A percentile compares a stretch with the other conserved stretches of the same genome.
These are phyloP conservation scores for Amanita phalloides DNA, from an alignment of 768 basidiomycete species.

Conservation along the genomic window DNA sequence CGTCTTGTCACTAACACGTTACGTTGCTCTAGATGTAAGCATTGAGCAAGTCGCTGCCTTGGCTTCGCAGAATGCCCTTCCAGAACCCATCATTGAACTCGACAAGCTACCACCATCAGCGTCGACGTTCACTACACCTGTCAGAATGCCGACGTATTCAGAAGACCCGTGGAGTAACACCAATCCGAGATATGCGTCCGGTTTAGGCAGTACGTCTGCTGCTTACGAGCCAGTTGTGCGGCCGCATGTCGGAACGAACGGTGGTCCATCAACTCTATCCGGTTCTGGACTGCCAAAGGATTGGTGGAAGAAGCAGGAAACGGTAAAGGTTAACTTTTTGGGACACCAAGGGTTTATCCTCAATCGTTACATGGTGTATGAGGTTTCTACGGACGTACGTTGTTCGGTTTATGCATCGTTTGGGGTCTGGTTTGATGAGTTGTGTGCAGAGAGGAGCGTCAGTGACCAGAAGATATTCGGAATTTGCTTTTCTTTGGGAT, in stretches of 20 bases:
- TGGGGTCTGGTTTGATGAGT: slow-evolving; percentile 3
- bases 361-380: slow-evolving; percentile 80
- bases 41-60: slow-evolving; percentile 72
- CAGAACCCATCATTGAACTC: slow-evolving; percentile 63
- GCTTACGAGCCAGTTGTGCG: slow-evolving; percentile 18
- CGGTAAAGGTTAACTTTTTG: slow-evolving; percentile 55
- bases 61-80: slow-evolving; percentile 69
- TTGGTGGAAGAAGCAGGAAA: slow-evolving; percentile 85
- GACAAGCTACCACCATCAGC: slow-evolving; percentile 40
- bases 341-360: slow-evolving; percentile 91
- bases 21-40: slow-evolving; percentile 46
- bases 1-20: neutral
- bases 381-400: slow-evolving; percentile 67
- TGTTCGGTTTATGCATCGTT: neutral
- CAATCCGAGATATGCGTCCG: slow-evolving; percentile 22
- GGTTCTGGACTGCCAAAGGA: slow-evolving; percentile 65
- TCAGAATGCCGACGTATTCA: slow-evolving; percentile 34
- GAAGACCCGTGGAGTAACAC: slow-evolving; percentile 58
- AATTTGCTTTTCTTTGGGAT: slow-evolving; percentile 89
- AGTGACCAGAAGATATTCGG: slow-evolving; percentile 83
- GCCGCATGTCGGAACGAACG: slow-evolving; percentile 24
- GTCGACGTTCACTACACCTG: slow-evolving; percentile 36
- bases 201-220: slow-evolving; percentile 15
- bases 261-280: slow-evolving; percentile 46
- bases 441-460: slow-evolving; percentile 43